Percentiles rank a stretch among this genome's conserved stretches.
phyloP scores from a whole-genome alignment of 208 protist species.

The Naegleria gruberi region DNA sequence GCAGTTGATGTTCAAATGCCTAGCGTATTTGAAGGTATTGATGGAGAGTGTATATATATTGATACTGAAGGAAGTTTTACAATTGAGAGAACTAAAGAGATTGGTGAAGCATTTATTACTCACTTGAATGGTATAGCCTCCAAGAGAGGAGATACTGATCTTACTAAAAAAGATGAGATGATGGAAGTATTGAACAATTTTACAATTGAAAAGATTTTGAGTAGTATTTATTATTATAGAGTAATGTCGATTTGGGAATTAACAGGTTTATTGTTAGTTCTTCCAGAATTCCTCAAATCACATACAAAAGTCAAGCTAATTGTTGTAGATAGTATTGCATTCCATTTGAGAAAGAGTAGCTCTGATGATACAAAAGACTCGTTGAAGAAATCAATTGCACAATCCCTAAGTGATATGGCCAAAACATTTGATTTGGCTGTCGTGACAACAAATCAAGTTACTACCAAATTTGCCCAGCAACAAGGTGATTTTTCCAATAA shows the following conservation, averaged over 20 bases:
- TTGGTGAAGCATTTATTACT: slow-evolving; percentile 54
- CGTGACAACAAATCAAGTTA: slow-evolving; percentile 73
- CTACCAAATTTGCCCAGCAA: slow-evolving; percentile 34
- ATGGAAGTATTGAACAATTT: slow-evolving; percentile 24
- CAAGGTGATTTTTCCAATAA: neutral
- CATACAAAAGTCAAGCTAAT: slow-evolving; percentile 48
- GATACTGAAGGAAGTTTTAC: slow-evolving; percentile 82
- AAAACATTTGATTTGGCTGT: slow-evolving; percentile 45
- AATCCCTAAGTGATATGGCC: slow-evolving; percentile 51
- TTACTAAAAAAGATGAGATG: neutral
- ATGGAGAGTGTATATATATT: slow-evolving; percentile 62
- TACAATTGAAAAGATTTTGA: slow-evolving; percentile 53
- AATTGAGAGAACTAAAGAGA: slow-evolving; percentile 55
- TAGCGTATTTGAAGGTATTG: slow-evolving; percentile 54
- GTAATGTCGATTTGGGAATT: slow-evolving; percentile 51
- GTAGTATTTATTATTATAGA: slow-evolving; percentile 56
- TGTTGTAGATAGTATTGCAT: slow-evolving; percentile 71
- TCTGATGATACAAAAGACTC: slow-evolving; percentile 37
- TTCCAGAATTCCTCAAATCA: slow-evolving; percentile 36
- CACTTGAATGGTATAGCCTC: slow-evolving; percentile 32
- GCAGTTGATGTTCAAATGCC: slow-evolving; percentile 63
- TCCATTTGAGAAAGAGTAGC: slow-evolving; percentile 53
- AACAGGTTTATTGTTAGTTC: slow-evolving; percentile 50
- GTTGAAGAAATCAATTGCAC: slow-evolving; percentile 53
- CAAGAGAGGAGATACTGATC: slow-evolving; percentile 16